Evolutionary conservation across 306 rosid genomes (phyloP).

Genomic region (Lotus japonicus): DNA sequence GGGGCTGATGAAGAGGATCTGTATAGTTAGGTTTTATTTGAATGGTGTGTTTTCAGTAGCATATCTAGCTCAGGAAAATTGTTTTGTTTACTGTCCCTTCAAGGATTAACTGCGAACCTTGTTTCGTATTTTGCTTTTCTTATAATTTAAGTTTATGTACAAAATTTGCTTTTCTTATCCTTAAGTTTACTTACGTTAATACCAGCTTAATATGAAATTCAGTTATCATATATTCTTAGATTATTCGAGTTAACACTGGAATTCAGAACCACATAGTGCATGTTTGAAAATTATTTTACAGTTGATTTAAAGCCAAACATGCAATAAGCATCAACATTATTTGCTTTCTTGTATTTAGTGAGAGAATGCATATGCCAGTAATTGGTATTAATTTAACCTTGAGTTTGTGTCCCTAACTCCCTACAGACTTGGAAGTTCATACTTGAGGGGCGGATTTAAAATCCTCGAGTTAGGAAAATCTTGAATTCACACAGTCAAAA

Average conservation of each 20-base stretch:
- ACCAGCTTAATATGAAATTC: not conserved
- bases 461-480: too few species aligned
- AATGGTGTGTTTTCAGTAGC: not conserved
- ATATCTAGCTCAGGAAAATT: too few species aligned
- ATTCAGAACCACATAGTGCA: too few species aligned
- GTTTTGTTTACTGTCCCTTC: too few species aligned
- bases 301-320: too few species aligned
- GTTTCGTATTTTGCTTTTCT: not conserved
- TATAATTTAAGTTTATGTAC: not conserved
- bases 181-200: not conserved
- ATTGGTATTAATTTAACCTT: not conserved
- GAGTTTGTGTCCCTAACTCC: not conserved
- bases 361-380: not conserved
- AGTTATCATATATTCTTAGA: not conserved
- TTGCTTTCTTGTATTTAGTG: not conserved
- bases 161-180: not conserved
- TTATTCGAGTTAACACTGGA: too few species aligned
- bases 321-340: too few species aligned
- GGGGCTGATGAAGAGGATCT: slow-evolving; percentile 44
- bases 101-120: not conserved
- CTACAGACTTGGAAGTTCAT: not conserved
- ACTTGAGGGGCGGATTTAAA: not conserved
- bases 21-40: slow-evolving; percentile 21
- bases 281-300: too few species aligned
- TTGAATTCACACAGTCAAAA: too few species aligned